phyloP scores from a whole-genome alignment of 208 protist genomes.

The Naegleria lovaniensis region DNA sequence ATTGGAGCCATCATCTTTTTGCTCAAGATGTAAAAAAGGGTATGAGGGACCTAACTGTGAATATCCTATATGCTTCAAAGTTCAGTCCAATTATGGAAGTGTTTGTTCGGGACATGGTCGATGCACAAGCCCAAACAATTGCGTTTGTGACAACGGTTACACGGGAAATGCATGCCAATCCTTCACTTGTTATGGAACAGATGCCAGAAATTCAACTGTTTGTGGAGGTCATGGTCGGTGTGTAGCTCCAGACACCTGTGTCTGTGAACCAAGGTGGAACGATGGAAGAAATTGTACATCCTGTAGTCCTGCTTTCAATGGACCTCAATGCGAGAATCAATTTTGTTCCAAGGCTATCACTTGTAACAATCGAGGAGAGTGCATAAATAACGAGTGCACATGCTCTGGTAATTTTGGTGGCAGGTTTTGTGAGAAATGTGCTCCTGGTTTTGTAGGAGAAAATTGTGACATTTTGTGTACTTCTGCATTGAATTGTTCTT shows the following conservation, averaged over 20 bases:
- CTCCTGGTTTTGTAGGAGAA: neutral
- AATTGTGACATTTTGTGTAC: neutral
- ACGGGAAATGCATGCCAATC: neutral
- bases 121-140: neutral
- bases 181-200: neutral
- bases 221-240: neutral
- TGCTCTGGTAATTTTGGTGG: neutral
- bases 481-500: neutral
- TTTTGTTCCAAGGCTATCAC: neutral
- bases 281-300: neutral
- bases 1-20: neutral
- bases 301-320: neutral
- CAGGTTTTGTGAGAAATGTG: neutral
- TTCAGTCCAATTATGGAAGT: neutral
- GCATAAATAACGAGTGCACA: neutral
- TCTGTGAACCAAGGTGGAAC: neutral
- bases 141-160: neutral
- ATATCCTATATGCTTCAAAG: neutral
- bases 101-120: neutral
- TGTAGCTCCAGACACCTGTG: neutral
- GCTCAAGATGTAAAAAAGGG: neutral
- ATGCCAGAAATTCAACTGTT: neutral
- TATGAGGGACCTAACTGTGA: neutral
- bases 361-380: neutral
- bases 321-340: neutral